Percentiles rank a stretch among this genome's conserved stretches.
phyloP scores from a whole-genome alignment of 208 protist species.

The Naegleria lovaniensis region DNA sequence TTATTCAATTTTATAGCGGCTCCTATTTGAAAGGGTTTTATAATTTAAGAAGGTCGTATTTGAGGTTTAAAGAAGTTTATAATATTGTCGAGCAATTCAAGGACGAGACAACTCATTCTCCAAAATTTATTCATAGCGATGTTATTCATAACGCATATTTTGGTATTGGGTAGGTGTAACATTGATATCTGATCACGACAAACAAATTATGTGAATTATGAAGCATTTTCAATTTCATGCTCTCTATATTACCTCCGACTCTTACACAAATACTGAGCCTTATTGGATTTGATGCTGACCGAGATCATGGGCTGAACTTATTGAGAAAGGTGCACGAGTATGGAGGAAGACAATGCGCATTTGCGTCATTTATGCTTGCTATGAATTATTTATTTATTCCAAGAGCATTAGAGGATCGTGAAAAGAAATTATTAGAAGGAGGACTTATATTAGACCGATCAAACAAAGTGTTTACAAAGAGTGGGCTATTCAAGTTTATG shows the following conservation, averaged over 20 bases:
- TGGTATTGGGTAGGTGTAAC: no score
- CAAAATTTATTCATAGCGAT: background rate
- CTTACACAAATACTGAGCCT: background rate
- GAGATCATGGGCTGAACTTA: background rate
- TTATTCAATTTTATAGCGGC: background rate
- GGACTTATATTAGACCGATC: background rate
- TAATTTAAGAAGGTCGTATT: background rate
- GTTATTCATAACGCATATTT: background rate
- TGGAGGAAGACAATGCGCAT: background rate
- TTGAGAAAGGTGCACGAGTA: background rate
- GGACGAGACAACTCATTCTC: background rate
- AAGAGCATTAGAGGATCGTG: background rate
- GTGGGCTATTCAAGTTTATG: background rate
- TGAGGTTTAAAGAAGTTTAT: background rate
- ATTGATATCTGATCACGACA: no score
- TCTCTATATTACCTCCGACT: background rate
- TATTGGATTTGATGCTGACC: background rate
- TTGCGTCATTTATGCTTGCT: background rate
- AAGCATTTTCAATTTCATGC: background rate
- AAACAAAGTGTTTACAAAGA: background rate
- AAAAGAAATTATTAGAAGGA: background rate
- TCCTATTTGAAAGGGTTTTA: background rate
- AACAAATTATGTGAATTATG: no score
- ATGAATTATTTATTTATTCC: background rate
- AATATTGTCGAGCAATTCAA: background rate